These are phyloP conservation scores for Nothopassalora personata DNA, from an alignment of 2,329 filamentous ascomycete species.

Conservation along the genomic window DNA sequence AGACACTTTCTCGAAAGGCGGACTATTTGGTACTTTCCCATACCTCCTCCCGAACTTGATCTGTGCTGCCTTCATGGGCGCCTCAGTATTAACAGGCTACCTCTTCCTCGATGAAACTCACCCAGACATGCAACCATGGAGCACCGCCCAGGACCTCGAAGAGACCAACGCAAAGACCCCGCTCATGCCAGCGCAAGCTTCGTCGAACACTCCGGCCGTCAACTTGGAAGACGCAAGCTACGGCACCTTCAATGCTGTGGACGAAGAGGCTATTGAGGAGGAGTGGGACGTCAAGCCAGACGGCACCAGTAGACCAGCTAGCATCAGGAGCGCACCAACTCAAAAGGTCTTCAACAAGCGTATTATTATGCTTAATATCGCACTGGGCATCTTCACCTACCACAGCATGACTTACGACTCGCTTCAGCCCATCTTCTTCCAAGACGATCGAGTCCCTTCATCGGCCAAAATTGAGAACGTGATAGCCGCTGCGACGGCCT, in stretches of 20 bases:
- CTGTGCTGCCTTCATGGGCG: constrained; percentile 67
- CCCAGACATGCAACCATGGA: constrained; percentile 65
- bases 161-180: constrained; percentile 59
- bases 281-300: constrained; percentile 49
- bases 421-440: constrained; percentile 84
- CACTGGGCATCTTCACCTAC: constrained; percentile 85
- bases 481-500: constrained; percentile 20
- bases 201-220: constrained; percentile 65
- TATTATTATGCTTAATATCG: constrained; percentile 71
- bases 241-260: constrained; percentile 39
- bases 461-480: constrained; percentile 31
- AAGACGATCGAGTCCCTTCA: constrained; percentile 59
- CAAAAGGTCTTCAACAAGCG: constrained; percentile 53
- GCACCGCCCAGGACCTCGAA: constrained; percentile 35
- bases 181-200: constrained; percentile 60
- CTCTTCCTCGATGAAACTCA: constrained; percentile 83
- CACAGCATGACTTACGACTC: constrained; percentile 95
- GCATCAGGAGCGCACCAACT: constrained; percentile 29
- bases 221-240: constrained; percentile 67
- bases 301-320: constrained; percentile 35
- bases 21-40: constrained; percentile 72
- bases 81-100: constrained; percentile 77
- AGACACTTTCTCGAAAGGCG: constrained; percentile 57
- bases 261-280: constrained; percentile 49
- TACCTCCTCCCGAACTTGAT: constrained; percentile 87